Percentiles rank a stretch among this genome's conserved stretches.
Evolutionary conservation across 2,329 filamentous ascomycete genomes (phyloP).

Genomic region (Plectosphaerella cucumerina): DNA sequence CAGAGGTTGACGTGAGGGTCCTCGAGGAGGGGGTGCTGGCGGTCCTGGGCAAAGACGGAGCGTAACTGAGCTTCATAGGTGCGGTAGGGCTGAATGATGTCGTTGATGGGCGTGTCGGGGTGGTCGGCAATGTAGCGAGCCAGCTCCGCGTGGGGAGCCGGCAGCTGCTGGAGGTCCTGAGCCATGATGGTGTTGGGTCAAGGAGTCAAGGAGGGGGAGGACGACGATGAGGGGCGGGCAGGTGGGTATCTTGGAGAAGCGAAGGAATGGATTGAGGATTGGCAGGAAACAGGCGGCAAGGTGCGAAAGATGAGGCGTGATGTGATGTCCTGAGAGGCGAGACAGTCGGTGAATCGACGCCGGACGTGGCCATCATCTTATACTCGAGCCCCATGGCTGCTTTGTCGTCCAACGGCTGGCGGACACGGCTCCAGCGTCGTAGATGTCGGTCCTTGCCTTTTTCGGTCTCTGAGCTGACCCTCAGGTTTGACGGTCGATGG

Average conservation of each 20-base stretch:
- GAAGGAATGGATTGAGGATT: neutral
- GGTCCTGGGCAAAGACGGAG: constrained; percentile 65
- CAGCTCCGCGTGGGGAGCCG: constrained; percentile 40
- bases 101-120: constrained; percentile 45
- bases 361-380: too few species aligned
- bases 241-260: neutral
- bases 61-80: constrained; percentile 64
- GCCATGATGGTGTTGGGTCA: constrained; percentile 24
- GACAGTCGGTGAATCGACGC: too few species aligned
- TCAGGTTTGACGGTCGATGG: neutral
- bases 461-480: neutral
- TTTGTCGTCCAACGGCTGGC: neutral
- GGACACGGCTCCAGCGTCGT: neutral
- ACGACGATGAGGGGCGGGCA: neutral
- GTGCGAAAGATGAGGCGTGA: neutral
- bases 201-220: neutral
- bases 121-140: constrained; percentile 51
- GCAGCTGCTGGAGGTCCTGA: constrained; percentile 37
- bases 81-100: constrained; percentile 63
- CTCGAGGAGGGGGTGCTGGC: constrained; percentile 50
- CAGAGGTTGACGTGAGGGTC: constrained; percentile 60
- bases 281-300: neutral
- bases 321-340: too few species aligned
- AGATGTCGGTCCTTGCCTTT: neutral
- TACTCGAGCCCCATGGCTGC: too few species aligned